Percentiles rank a stretch among this genome's conserved stretches.
Conservation (phyloP, 2,329 filamentous ascomycete genomes). For the Phyllosticta capitalensis region DNA sequence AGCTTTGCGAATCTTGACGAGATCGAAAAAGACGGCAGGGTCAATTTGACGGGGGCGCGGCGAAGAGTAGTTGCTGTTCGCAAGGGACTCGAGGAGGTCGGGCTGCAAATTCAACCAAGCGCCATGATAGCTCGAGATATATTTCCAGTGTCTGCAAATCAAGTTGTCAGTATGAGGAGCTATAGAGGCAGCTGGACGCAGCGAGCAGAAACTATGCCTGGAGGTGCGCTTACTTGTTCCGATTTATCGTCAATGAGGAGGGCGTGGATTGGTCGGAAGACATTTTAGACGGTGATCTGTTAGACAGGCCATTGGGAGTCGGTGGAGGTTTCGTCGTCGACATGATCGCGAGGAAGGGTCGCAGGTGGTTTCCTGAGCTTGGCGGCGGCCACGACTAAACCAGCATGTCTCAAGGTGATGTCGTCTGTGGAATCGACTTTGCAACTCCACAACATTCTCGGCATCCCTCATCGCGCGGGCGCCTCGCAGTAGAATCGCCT, state of each 20-base stretch:
- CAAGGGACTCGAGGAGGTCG: constrained; percentile 69
- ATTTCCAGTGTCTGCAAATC: constrained; percentile 62
- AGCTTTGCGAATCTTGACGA: constrained; percentile 69
- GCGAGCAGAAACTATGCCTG: neutral
- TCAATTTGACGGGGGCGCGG: constrained; percentile 69
- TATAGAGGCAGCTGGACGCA: constrained; percentile 11
- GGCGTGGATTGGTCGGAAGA: constrained; percentile 14
- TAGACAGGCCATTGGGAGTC: neutral
- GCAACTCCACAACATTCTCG: neutral
- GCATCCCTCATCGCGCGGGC: neutral
- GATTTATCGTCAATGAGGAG: constrained; percentile 29
- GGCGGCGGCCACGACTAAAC: neutral
- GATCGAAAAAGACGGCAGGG: constrained; percentile 71
- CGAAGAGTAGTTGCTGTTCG: constrained; percentile 69
- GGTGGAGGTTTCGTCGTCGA: neutral
- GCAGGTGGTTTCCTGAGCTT: neutral
- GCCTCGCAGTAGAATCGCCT: neutral
- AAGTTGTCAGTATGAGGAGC: constrained; percentile 2
- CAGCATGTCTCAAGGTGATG: neutral
- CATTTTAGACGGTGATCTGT: neutral
- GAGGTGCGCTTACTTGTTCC: constrained; percentile 30
- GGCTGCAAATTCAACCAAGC: constrained; percentile 73
- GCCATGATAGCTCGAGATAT: constrained; percentile 75
- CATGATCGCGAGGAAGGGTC: neutral
- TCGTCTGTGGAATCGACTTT: neutral